A percentile compares a stretch with the other conserved stretches of the same genome.
phyloP scores from a whole-genome alignment of 2,329 filamentous ascomycete species.

The Cryoendolithus antarcticus region DNA sequence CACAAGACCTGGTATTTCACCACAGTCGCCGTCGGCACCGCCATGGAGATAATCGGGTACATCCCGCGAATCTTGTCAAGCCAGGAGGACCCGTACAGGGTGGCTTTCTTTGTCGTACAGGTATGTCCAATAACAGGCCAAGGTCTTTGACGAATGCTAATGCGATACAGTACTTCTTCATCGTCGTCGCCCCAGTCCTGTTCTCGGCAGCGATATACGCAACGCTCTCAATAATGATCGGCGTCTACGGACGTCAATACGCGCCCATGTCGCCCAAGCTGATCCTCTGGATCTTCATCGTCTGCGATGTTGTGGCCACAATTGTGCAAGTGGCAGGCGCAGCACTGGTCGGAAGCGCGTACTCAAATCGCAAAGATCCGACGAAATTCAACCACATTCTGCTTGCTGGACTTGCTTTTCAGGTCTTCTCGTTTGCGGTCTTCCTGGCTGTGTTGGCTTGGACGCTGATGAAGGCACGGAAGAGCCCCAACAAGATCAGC shows the following conservation, averaged over 20 bases:
- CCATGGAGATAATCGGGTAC: conserved; percentile 41
- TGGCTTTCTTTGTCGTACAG: conserved; percentile 43
- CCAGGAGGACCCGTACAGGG: conserved; percentile 39
- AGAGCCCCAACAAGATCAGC: conserved; percentile 18
- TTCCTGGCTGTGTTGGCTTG: conserved; percentile 34
- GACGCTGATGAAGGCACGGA: conserved; percentile 30
- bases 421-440: conserved; percentile 39
- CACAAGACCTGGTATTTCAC: conserved; percentile 36
- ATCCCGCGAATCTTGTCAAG: conserved; percentile 37
- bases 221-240: conserved; percentile 40
- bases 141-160: neutral
- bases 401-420: conserved; percentile 42
- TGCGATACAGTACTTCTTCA: conserved; percentile 40
- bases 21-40: conserved; percentile 32
- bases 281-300: conserved; percentile 44
- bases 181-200: conserved; percentile 47
- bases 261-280: conserved; percentile 34
- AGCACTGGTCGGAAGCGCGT: conserved; percentile 39
- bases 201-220: conserved; percentile 45
- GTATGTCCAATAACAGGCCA: conserved; percentile 1
- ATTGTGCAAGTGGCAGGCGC: conserved; percentile 43
- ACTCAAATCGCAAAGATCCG: conserved; percentile 39
- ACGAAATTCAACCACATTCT: conserved; percentile 43
- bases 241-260: conserved; percentile 30
- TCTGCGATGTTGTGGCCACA: conserved; percentile 42